phyloP scores from a whole-genome alignment of 192 early-diverging fungal species.

The Jimgerdemannia flammicorona region DNA sequence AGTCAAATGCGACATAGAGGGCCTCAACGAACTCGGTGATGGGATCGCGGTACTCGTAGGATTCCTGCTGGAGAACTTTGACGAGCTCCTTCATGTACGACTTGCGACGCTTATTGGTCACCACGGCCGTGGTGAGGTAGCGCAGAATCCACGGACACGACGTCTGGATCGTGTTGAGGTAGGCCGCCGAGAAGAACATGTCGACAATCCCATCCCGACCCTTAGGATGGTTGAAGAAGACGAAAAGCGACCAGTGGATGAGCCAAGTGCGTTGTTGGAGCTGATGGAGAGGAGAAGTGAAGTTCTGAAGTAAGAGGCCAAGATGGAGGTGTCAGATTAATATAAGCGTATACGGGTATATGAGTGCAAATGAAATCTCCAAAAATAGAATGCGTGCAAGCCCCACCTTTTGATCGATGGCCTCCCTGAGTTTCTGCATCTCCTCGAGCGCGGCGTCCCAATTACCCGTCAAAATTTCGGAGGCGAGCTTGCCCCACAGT shows the following conservation, averaged over 20 bases:
- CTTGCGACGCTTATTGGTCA: conserved; percentile 87
- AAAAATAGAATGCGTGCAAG: too few species aligned
- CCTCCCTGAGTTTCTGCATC: conserved; percentile 80
- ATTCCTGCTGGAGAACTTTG: conserved; percentile 83
- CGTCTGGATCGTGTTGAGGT: conserved; percentile 97
- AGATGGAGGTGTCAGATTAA: not conserved
- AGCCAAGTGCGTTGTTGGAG: conserved; percentile 92
- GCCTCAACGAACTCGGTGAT: conserved; percentile 92
- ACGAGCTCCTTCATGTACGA: conserved; percentile 86
- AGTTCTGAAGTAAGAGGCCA: conserved; percentile 38
- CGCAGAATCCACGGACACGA: conserved; percentile 96
- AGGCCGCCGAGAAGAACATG: conserved; percentile 85
- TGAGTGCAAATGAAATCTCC: too few species aligned
- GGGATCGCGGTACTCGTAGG: conserved; percentile 83
- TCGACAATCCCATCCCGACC: conserved; percentile 94
- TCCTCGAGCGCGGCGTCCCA: conserved; percentile 94
- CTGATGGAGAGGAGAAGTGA: conserved; percentile 76
- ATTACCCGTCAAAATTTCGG: conserved; percentile 91
- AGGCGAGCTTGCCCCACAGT: conserved; percentile 95
- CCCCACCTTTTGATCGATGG: conserved; percentile 75
- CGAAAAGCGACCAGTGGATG: conserved; percentile 96
- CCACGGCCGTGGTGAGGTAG: conserved; percentile 87
- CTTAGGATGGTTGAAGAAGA: conserved; percentile 98
- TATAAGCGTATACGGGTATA: not conserved
- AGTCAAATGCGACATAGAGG: conserved; percentile 93